These are phyloP conservation scores for Artemisia annua DNA, from an alignment of 129 eudicot genomes.

Conservation along the genomic window DNA sequence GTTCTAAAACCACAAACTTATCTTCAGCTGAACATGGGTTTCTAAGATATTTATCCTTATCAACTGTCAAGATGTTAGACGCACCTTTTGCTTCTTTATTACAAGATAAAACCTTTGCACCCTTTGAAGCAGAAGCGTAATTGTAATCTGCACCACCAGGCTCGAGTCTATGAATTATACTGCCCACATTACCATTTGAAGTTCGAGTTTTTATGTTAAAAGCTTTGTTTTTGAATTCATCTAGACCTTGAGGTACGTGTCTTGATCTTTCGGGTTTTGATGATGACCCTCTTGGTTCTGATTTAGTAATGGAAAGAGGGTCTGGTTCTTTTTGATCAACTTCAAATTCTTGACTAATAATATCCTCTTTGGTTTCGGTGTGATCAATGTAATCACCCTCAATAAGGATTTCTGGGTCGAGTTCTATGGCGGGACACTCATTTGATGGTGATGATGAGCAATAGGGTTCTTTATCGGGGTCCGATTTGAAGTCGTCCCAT, in stretches of 20 bases:
- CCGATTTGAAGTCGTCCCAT: slow-evolving; percentile 49
- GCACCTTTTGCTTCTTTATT: slow-evolving; percentile 99
- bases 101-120: slow-evolving; percentile 84
- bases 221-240: slow-evolving; percentile 82
- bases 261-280: slow-evolving; percentile 49
- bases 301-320: slow-evolving; percentile 15
- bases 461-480: slow-evolving; percentile 21
- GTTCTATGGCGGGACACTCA: slow-evolving; percentile 28
- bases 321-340: slow-evolving; percentile 28
- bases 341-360: slow-evolving; percentile 26
- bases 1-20: slow-evolving; percentile 83
- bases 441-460: slow-evolving; percentile 25
- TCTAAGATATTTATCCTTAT: slow-evolving; percentile 89
- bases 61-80: slow-evolving; percentile 72
- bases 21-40: slow-evolving; percentile 96
- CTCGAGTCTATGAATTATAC: slow-evolving; percentile 77
- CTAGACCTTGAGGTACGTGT: slow-evolving; percentile 65
- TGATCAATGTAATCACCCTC: slow-evolving; percentile 24
- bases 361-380: slow-evolving; percentile 27
- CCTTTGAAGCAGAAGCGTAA: slow-evolving; percentile 90
- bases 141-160: slow-evolving; percentile 95
- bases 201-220: slow-evolving; percentile 54
- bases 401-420: slow-evolving; percentile 30
- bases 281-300: slow-evolving; percentile 38
- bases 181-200: slow-evolving; percentile 52